Evolutionary conservation across 768 basidiomycete species (phyloP), one percentile per base, ranked within the genome.

Genomic region (Clavulina sp.): DNA sequence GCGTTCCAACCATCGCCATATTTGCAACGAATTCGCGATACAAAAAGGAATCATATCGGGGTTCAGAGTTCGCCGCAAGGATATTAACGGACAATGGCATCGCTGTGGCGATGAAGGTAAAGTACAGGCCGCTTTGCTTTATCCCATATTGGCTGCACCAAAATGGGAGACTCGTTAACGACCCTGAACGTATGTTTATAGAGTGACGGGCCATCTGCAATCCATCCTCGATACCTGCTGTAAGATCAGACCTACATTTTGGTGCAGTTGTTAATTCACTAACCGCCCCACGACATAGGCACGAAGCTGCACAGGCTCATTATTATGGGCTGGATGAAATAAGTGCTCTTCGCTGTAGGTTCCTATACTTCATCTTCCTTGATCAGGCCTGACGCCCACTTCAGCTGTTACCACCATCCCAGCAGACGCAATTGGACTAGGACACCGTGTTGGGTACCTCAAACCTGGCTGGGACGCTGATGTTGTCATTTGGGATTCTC

Each of bases 31-130:
- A 40, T 30, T 55, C 53, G n/a, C 40, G 52, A 28, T 67, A 68
- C 62, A 91, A 88, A 64, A 75, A 80, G 5, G 89, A 93, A 64
- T 75, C 84, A 0, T 92, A 83, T 61, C 70, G 83, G 43, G 75
- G 76, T 1, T 82, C 83, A 1, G 83, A 84, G 58, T 89, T 83
- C 58, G 84, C 87, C 0, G 75, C 84, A 3, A 76, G 77, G 30
- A 72, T 89, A 47, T 68, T 92, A 4, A 73, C 79, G 2, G 73
- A 81, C 44, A 67, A 77, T 43, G 81, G 78, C 2, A 61, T 89
- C 44, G 69, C 70, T 0, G 79, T 87, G 3, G 66, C 79, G 6
- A 78, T 87, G 77, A 88, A 91, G 74, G 82, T 73, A 38, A 38
- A n/a, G 51, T 29, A 60, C 4, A 2, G 3, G 28, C 13, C 23